A percentile compares a stretch with the other conserved stretches of the same genome.
Conservation (phyloP, 768 basidiomycete species). For the Collybia nuda region DNA sequence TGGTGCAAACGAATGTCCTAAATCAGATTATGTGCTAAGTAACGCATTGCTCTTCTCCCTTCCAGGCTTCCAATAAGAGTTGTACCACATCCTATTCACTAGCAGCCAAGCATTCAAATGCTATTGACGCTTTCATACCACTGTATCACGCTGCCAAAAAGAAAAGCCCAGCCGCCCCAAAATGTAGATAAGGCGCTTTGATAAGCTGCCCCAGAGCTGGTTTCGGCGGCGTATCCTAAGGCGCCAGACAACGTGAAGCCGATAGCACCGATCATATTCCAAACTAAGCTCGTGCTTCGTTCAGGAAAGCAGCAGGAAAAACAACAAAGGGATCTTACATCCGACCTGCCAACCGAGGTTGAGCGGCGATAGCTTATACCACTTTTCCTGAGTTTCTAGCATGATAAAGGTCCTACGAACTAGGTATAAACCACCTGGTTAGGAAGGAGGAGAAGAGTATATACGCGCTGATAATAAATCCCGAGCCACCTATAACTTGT, state of each 20-base stretch:
- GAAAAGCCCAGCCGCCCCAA: constrained; percentile 63
- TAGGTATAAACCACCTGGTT: not conserved
- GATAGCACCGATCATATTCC: constrained; percentile 60
- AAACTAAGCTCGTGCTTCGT: constrained; percentile 28
- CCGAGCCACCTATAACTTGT: constrained; percentile 59
- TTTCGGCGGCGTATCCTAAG: constrained; percentile 43
- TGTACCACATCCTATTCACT: no score
- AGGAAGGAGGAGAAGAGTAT: constrained; percentile 5
- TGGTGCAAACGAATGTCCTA: no score
- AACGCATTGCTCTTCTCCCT: no score
- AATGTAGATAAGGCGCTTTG: constrained; percentile 55
- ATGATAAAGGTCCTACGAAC: constrained; percentile 32
- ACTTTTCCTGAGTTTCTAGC: constrained; percentile 52
- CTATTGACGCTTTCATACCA: constrained; percentile 50
- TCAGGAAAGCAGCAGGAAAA: not conserved
- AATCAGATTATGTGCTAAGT: no score
- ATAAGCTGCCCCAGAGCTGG: constrained; percentile 37
- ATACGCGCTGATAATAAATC: constrained; percentile 53
- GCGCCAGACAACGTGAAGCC: constrained; percentile 62
- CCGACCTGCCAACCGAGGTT: constrained; percentile 59
- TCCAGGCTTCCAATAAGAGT: no score
- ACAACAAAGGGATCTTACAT: constrained; percentile 20
- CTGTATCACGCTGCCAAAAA: constrained; percentile 57
- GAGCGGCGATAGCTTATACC: constrained; percentile 46
- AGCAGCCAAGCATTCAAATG: constrained; percentile 29